These are phyloP conservation scores for Puccinia coronata DNA, from an alignment of 1,284 basidiomycete genomes.

Conservation along the genomic window DNA sequence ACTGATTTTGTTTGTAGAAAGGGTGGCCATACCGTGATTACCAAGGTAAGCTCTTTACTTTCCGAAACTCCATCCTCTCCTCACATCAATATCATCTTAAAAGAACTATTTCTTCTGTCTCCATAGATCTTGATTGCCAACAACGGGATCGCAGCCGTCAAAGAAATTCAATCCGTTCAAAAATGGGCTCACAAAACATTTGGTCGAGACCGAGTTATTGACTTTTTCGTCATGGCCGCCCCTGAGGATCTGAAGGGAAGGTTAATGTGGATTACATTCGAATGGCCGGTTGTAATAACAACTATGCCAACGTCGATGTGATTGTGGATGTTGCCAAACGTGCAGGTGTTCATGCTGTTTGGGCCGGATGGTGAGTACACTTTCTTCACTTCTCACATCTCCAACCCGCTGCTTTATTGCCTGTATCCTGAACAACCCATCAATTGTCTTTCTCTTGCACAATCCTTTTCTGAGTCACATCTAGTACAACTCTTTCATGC, in stretches of 20 bases:
- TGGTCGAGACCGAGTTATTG: conserved; percentile 89
- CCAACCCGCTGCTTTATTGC: neutral
- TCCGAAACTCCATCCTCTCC: conserved; percentile 16
- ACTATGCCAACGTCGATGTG: conserved; percentile 99
- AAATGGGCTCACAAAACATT: conserved; percentile 99
- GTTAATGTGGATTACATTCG: conserved; percentile 99
- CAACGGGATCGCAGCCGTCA: conserved; percentile 98
- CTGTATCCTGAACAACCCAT: neutral
- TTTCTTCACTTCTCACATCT: neutral
- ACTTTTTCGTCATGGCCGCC: conserved; percentile 99
- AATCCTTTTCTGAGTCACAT: no score
- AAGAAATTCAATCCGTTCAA: conserved; percentile 96
- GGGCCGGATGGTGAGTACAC: conserved; percentile 84
- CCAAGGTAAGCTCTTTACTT: conserved; percentile 72
- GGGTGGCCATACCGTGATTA: conserved; percentile 97
- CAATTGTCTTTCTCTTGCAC: no score
- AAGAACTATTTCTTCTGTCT: neutral
- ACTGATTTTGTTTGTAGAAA: conserved; percentile 87
- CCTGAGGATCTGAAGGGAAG: conserved; percentile 96
- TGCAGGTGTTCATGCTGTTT: conserved; percentile 95
- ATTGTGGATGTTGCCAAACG: conserved; percentile 98
- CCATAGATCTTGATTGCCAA: conserved; percentile 88
- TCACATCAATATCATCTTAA: neutral
- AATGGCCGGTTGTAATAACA: conserved; percentile 99
- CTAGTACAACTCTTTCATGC: no score